Evolutionary conservation across 2,329 filamentous ascomycete genomes (phyloP), one percentile per base, ranked within the genome.

Genomic region (Xylaria digitata): DNA sequence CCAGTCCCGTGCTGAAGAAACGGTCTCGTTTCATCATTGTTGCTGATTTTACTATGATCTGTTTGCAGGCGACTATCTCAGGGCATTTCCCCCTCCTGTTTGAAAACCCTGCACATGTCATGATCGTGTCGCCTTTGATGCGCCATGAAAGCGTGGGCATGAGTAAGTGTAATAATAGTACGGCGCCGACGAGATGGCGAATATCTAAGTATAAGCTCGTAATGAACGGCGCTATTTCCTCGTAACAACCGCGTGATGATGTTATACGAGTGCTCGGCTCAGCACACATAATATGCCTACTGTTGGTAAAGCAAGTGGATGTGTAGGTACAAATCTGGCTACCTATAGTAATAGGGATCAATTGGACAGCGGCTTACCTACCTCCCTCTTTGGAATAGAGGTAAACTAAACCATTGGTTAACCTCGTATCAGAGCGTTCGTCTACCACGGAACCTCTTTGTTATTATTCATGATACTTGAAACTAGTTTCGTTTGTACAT

Each of bases 11-110:
- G 23, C 53, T 48, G n/a, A 49, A 61, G 55, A 26, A 32, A 42
- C 32, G 34, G 9, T 19, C 15, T n/a, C 52, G 65, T 67, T 67
- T 67, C 65, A 67, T 58, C 58, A 32, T 62, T 40, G 48, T 50
- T 42, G 32, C 45, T 53, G 21, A 42, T 54, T 26, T 23, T 32
- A 26, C 26, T n/a, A n/a, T n/a, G 4, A 9, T 63, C 53, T 56
- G 43, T 52, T 52, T 52, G 46, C 48, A 52, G 48, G 21, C 52
- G 48, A 43, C 43, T 60, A 43, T 52, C 34, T n/a, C 37, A 32
- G 17, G 46, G 23, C 13, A 7, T 15, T 32, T 21, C 6, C 40
- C 48, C 58, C 46, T 50, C 37, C 17, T 61, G 57, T 32, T 53
- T 50, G 48, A 34, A 19, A 21, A 53, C 26, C 58, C 26, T 53